phyloP scores from a whole-genome alignment of 305 asterid genomes.

The Solanum chacoense region DNA sequence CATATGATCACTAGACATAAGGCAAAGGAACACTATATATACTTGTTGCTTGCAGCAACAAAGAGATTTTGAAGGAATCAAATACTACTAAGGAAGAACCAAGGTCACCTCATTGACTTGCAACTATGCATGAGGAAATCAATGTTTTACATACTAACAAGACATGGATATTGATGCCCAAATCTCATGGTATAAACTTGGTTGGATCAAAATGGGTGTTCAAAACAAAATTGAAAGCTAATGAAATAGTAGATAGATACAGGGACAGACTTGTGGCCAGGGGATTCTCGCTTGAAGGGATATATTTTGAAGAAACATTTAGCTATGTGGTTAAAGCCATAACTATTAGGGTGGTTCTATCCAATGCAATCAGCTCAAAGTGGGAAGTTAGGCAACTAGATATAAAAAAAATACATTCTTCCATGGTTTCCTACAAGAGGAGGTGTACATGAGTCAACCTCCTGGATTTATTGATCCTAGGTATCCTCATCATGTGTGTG shows the following conservation, averaged over 20 bases:
- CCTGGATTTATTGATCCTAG: not conserved
- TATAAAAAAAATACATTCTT: not conserved
- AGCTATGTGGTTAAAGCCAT: not conserved
- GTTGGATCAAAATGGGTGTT: not conserved
- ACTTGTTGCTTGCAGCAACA: too few relatives aligned
- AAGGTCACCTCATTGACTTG: not conserved
- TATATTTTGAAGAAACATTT: not conserved
- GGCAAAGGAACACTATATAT: not conserved
- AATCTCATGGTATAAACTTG: not conserved
- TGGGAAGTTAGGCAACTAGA: not conserved
- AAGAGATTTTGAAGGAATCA: not conserved
- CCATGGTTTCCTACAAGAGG: not conserved
- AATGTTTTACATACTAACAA: not conserved
- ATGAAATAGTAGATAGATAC: too few relatives aligned
- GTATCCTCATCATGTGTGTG: not conserved
- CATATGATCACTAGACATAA: not conserved
- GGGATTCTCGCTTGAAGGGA: not conserved
- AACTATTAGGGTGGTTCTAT: not conserved
- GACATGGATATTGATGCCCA: not conserved
- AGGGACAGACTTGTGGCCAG: not conserved
- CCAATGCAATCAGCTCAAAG: not conserved
- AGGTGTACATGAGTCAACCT: not conserved
- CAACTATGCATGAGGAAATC: not conserved
- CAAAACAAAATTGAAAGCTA: too few relatives aligned
- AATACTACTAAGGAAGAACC: not conserved